Evolutionary conservation across 2,329 filamentous ascomycete genomes (phyloP), one percentile per base, ranked within the genome.

Genomic region (Claviceps paspali): DNA sequence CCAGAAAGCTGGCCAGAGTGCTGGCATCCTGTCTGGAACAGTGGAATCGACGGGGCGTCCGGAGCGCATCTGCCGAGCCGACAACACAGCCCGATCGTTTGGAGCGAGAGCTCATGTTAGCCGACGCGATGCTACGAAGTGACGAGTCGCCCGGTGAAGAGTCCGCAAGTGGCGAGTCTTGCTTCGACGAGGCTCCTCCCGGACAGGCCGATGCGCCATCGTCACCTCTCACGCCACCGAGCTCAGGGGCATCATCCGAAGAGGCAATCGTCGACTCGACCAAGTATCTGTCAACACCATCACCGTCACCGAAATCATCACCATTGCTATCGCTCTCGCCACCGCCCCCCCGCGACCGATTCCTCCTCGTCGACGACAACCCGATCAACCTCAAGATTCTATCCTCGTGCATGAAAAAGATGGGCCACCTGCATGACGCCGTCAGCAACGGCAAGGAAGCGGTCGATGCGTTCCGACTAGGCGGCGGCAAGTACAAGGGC

Each of bases 331-430:
- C 18, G 6, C 7, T 4, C 7, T 14, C 28, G 15, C 7, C 36
- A 2, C 4, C 31, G 6, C 6, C 32, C 3, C 24, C 32, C 3
- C 24, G n/a, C 29, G 19, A 35, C 17, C 26, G 33, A 5, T 39
- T 46, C n/a, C 34, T 47, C 19, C 44, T 61, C 3, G 57, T 60
- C 0, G 56, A 61, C 19, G 58, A 60, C 37, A 60, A 61, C 24
- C 42, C 45, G 3, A 58, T 61, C 36, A 61, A 61, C 30, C 33
- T 57, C 5, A 46, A 49, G 40, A 52, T 56, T 1, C 33, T 56
- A 5, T 46, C 47, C 0, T 41, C 47, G 0, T 53, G 48, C 17
- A 48, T 55, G 45, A 47, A 43, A 22, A 55, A 51, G 23, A 46
- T 54, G 2, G 46, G 46, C 1, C 42, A 40, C 3, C 35, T 38